Base-by-base conservation (phyloP, 495 filamentous ascomycete species). In the Talaromyces adpressus region DNA sequence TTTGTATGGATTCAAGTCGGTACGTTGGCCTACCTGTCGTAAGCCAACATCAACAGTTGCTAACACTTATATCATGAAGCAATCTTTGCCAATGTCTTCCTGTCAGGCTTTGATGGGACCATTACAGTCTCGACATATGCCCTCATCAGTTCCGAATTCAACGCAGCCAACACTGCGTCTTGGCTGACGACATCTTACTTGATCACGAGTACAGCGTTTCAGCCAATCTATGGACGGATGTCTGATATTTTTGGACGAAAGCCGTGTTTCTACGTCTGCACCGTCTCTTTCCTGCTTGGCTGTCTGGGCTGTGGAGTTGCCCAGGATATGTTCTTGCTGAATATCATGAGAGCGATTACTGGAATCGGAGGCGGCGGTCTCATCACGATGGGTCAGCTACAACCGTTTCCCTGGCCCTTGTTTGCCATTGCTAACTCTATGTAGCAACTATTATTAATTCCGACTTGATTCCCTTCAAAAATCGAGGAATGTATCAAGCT, bases 311-410 rank as follows among this genome's bases (percentile, higher is more conserved):
- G 78, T 63, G 84, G 79, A 0, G 34, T 81, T 12, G 84, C 83
- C 8, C 72, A 71, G 22, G 72, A 79, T 30, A 80, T 89, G 63
- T 70, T 84, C 67, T 77, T 83, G 6, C 85, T 96, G 71, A 93
- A 97, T 57, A 67, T 89, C 2, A 93, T 93, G 57, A 76, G 93
- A 16, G 87, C 94, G 2, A 71, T 96, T 9, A 91, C 91, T 4
- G 86, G 85, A 0, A 81, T 87, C 62, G 86, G 84, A 4, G 86
- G 84, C 3, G 82, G 83, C 0, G 84, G 83, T 2, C 67, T 86
- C 45, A 85, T 86, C 79, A 85, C 84, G 0, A 85, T 86, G 83
- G 83, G 81, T 83, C 70, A 64, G 76, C 72, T 2, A 18, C 14
- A 9, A 18, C 22, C 6, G n/a, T 1, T 39, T 57, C n/a, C 4